phyloP scores from a whole-genome alignment of 768 basidiomycete genomes.

The Punctularia strigosozonata region DNA sequence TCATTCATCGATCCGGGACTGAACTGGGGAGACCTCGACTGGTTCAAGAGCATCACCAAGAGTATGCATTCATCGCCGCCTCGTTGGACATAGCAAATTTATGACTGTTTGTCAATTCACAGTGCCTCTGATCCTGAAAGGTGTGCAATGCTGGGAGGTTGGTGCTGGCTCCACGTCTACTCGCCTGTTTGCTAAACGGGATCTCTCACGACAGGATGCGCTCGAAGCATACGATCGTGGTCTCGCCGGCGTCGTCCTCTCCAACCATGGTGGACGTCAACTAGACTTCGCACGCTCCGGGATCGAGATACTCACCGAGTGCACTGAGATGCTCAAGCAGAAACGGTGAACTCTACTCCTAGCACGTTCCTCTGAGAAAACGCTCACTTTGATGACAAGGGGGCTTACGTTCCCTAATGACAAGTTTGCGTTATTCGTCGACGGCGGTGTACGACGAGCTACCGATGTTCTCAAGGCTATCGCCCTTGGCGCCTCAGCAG shows the following conservation, averaged over 20 bases:
- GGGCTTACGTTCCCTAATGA: conserved; percentile 67
- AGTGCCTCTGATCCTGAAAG: conserved; percentile 57
- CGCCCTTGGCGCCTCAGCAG: conserved; percentile 83
- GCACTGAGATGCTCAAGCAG: conserved; percentile 57
- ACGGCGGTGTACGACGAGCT: conserved; percentile 90
- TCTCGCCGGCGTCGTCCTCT: conserved; percentile 38
- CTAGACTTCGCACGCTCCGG: conserved; percentile 36
- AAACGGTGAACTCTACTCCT: no score
- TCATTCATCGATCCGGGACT: conserved; percentile 93
- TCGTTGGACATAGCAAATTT: not conserved
- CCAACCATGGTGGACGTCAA: conserved; percentile 49
- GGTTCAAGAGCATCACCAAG: conserved; percentile 47
- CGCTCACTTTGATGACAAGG: no score
- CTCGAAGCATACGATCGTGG: conserved; percentile 36
- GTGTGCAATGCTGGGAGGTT: conserved; percentile 50
- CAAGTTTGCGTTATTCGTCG: conserved; percentile 77
- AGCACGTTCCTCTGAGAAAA: no score
- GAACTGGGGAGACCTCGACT: conserved; percentile 75
- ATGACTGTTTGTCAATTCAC: conserved; percentile 2
- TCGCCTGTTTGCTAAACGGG: no score
- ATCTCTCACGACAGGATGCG: conserved; percentile 38
- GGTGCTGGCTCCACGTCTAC: no score
- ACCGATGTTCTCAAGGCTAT: conserved; percentile 85
- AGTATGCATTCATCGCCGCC: conserved; percentile 16
- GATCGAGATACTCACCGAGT: conserved; percentile 62